phyloP scores from a whole-genome alignment of 2,329 filamentous ascomycete genomes.

The Cladosporium oxysporum region DNA sequence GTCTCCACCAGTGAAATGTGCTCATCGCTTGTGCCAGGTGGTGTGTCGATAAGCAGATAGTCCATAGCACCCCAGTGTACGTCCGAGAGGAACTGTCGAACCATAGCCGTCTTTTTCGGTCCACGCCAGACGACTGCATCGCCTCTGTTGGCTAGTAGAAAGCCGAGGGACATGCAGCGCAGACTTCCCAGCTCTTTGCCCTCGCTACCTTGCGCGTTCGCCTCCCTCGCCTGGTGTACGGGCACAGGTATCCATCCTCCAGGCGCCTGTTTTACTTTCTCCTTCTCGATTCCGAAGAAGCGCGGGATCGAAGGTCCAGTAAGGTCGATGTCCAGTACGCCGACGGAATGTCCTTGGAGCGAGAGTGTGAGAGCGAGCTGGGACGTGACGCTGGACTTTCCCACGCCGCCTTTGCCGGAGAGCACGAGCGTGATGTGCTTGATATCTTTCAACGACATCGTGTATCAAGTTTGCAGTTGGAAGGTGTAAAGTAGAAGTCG shows the following conservation, averaged over 20 bases:
- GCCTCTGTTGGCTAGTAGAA: constrained; percentile 77
- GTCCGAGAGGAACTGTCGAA: constrained; percentile 90
- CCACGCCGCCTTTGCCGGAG: constrained; percentile 96
- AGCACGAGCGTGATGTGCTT: constrained; percentile 81
- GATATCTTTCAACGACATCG: constrained; percentile 68
- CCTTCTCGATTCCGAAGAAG: constrained; percentile 84
- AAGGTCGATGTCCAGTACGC: constrained; percentile 93
- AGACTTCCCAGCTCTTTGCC: constrained; percentile 58
- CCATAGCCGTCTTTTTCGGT: constrained; percentile 99
- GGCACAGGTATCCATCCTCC: constrained; percentile 89
- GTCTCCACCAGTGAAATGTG: constrained; percentile 92
- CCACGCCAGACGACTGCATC: constrained; percentile 97
- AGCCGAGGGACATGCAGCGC: constrained; percentile 89
- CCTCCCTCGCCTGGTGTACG: constrained; percentile 65
- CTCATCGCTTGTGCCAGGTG: constrained; percentile 93
- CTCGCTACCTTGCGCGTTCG: constrained; percentile 22
- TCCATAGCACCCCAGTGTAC: constrained; percentile 88
- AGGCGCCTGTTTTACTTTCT: constrained; percentile 87
- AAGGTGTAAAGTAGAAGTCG: neutral
- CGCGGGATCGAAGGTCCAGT: constrained; percentile 96
- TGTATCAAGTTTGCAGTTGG: constrained; percentile 18
- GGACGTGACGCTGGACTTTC: constrained; percentile 96
- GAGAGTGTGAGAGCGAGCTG: constrained; percentile 90
- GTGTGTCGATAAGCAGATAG: constrained; percentile 92
- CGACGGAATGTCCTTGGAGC: constrained; percentile 82